These are phyloP conservation scores for Metschnikowia arizonensis DNA, from an alignment of 805 yeast species.

Conservation along the genomic window DNA sequence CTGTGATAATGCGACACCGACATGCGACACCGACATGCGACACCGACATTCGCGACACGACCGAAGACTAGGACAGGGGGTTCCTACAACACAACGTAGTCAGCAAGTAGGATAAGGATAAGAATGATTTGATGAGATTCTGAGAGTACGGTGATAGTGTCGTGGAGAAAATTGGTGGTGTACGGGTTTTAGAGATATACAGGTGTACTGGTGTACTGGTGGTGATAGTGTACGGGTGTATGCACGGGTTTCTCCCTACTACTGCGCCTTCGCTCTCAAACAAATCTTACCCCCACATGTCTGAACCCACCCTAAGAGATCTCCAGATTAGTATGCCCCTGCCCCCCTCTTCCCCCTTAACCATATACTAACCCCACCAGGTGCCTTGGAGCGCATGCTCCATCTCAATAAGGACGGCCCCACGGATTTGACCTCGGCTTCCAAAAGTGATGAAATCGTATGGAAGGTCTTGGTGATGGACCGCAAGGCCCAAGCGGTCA, in stretches of 20 bases:
- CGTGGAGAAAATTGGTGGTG: too few species aligned
- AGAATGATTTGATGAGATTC: too few species aligned
- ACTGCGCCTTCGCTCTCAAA: too few species aligned
- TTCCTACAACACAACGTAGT: too few species aligned
- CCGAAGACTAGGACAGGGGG: too few species aligned
- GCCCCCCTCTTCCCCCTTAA: background rate
- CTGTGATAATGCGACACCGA: too few species aligned
- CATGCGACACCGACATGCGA: too few species aligned
- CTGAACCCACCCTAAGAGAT: constrained; percentile 12
- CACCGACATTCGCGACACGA: too few species aligned
- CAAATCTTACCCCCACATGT: constrained; percentile 2
- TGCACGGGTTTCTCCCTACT: too few species aligned
- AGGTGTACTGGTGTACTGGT: background rate
- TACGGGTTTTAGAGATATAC: background rate
- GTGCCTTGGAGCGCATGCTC: constrained; percentile 71
- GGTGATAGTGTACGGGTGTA: background rate
- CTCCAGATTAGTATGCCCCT: constrained; percentile 14
- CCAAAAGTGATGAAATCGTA: constrained; percentile 60
- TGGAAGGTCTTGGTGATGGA: constrained; percentile 94
- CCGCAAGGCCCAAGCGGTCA: constrained; percentile 70
- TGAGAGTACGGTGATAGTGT: too few species aligned
- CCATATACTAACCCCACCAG: constrained; percentile 13
- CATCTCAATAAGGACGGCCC: constrained; percentile 66
- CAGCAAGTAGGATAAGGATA: too few species aligned
- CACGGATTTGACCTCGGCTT: constrained; percentile 50